A percentile compares a stretch with the other conserved stretches of the same genome.
phyloP scores from a whole-genome alignment of 371 early-diverging fungal genomes.

The Mortierella sp. region DNA sequence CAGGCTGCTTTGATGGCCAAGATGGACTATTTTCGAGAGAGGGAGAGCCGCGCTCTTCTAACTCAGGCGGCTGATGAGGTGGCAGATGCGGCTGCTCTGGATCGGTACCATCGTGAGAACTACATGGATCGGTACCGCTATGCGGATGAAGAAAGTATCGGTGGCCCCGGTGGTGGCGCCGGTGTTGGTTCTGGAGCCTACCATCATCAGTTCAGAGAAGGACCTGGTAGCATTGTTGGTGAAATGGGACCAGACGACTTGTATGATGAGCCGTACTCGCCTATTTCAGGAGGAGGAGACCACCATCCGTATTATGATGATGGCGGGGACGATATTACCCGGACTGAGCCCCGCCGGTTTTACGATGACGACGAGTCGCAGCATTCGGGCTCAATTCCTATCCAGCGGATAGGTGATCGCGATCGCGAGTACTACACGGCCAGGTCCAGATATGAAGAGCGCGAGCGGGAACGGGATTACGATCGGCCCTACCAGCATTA shows the following conservation, averaged over 20 bases:
- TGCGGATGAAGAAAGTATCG: constrained; percentile 24
- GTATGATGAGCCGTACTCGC: constrained; percentile 45
- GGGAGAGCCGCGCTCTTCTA: constrained; percentile 3
- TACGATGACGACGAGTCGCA: constrained; percentile 51
- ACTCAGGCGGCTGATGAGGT: constrained; percentile 21
- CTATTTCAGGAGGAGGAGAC: constrained; percentile 35
- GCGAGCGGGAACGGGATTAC: constrained; percentile 18
- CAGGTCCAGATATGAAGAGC: constrained; percentile 32
- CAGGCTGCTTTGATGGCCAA: neutral
- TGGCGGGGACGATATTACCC: constrained; percentile 21
- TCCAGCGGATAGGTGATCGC: constrained; percentile 14
- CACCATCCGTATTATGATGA: constrained; percentile 44
- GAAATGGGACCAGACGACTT: constrained; percentile 24
- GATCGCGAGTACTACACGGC: constrained; percentile 24
- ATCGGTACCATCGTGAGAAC: constrained; percentile 29
- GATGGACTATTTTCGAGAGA: constrained; percentile 19
- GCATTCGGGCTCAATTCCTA: constrained; percentile 39
- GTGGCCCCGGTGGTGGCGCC: neutral
- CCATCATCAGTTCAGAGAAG: neutral
- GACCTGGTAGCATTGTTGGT: constrained; percentile 7
- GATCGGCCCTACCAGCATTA: constrained; percentile 40
- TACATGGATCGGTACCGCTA: constrained; percentile 21
- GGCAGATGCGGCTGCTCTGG: constrained; percentile 25
- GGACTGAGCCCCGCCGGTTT: constrained; percentile 21
- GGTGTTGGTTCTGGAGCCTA: too few relatives aligned